Evolutionary conservation across 1,284 basidiomycete species (phyloP), one percentile per base, ranked within the genome.

Genomic region (Trichosporon coremiiforme): DNA sequence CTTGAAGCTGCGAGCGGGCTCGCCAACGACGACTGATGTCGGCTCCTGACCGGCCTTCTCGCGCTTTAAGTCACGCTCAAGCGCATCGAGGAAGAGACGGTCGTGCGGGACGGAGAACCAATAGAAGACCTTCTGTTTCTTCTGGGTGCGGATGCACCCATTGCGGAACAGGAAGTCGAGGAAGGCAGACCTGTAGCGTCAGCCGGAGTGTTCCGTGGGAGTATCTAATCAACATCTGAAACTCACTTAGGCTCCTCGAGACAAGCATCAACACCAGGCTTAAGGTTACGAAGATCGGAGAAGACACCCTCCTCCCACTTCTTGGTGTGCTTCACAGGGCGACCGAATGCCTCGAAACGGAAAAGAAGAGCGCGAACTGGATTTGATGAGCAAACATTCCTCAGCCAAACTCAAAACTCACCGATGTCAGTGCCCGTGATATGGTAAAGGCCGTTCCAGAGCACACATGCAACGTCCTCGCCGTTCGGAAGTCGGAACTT

Each of bases 31-130:
- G 64, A 87, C 84, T 1, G 93, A 95, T 1, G 94, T 95, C 0
- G 93, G 87, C 78, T 94, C 92, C 65, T 89, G 86, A 0, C 91
- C 90, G 85, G 91, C 90, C 84, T 94, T 95, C 82, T 95, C 93
- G 55, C 94, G 88, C 85, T 95, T 95, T 68, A 95, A 87, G 80
- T 96, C 94, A 66, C 94, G 90, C 82, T 96, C 94, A 50, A 96
- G 87, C 29, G 94, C 94, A 79, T 96, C 94, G 65, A 96, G 88
- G 86, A 96, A 95, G 66, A 96, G 89, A n/a, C 94, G 90, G 82
- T 96, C 94, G 74, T 96, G 94, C 2, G 93, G 93, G 12, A 96
- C 94, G 1, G 89, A 90, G 82, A 89, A 90, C 93, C 94, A 96
- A 82, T 92, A 95, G 79, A 95, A 96, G 0, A 81, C 79, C 78